These are phyloP conservation scores for Dothistroma septosporum DNA, from an alignment of 2,329 filamentous ascomycete genomes.

Conservation along the genomic window DNA sequence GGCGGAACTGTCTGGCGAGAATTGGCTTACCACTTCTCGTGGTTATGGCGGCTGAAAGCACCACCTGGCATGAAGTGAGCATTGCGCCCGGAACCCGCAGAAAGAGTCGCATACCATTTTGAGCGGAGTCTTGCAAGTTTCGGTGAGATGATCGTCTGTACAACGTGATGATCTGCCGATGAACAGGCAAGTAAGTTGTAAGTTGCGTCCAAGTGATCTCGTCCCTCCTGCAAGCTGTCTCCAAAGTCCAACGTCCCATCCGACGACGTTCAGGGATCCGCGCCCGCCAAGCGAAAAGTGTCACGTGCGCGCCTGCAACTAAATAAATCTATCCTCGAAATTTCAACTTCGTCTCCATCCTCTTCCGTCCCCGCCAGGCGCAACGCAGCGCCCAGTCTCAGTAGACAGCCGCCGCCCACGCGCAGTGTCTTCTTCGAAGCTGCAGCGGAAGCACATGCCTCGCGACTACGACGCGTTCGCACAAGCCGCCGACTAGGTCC, in stretches of 20 bases:
- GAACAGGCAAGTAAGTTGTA: background rate
- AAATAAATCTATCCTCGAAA: background rate
- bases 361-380: background rate
- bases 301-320: background rate
- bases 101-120: background rate
- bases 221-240: background rate
- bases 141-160: background rate
- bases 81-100: background rate
- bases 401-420: background rate
- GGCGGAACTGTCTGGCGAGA: constrained; percentile 93
- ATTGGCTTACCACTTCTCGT: constrained; percentile 97
- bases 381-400: background rate
- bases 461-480: too few relatives aligned
- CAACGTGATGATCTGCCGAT: background rate
- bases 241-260: background rate
- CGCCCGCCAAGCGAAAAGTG: background rate
- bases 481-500: background rate
- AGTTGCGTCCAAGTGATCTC: background rate
- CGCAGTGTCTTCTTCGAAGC: background rate
- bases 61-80: constrained; percentile 60
- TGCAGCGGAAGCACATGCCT: background rate
- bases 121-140: background rate
- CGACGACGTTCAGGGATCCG: background rate
- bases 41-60: constrained; percentile 97
- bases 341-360: background rate